A percentile compares a stretch with the other conserved stretches of the same genome.
Conservation (phyloP, 1,284 basidiomycete species). For the Boletus albobrunnescens region DNA sequence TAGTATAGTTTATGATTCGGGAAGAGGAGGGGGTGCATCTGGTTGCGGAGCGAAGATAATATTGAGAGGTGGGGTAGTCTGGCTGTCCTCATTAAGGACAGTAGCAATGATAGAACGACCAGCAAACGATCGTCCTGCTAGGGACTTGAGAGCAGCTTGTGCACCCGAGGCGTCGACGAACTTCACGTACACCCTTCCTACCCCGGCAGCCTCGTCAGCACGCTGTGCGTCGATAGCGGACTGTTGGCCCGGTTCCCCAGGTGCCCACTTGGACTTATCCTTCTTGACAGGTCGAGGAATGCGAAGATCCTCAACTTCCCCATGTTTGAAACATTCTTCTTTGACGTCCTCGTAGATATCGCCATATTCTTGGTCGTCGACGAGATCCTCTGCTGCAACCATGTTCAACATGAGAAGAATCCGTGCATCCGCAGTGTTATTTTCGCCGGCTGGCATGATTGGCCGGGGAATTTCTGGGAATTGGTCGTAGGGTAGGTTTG, state of each 20-base stretch:
- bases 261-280: conserved; percentile 76
- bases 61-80: conserved; percentile 73
- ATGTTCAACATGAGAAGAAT: conserved; percentile 98
- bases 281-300: conserved; percentile 87
- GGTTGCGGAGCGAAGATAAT: conserved; percentile 78
- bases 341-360: conserved; percentile 95
- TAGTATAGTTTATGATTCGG: conserved; percentile 30
- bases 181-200: conserved; percentile 92
- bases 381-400: conserved; percentile 92
- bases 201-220: conserved; percentile 83
- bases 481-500: conserved; percentile 63
- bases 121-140: conserved; percentile 90
- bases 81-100: conserved; percentile 72
- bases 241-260: conserved; percentile 58
- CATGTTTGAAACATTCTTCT: conserved; percentile 86
- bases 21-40: conserved; percentile 73
- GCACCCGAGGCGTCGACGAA: conserved; percentile 64
- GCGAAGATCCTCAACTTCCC: conserved; percentile 78
- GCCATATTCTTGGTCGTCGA: conserved; percentile 87
- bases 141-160: conserved; percentile 68
- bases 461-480: conserved; percentile 76
- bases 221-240: conserved; percentile 63
- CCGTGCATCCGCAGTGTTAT: conserved; percentile 57
- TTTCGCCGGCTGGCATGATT: conserved; percentile 76
- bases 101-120: conserved; percentile 87